Evolutionary conservation across 345 rosid genomes (phyloP), one percentile per base, ranked within the genome.

Genomic region (Gossypium stocksii): DNA sequence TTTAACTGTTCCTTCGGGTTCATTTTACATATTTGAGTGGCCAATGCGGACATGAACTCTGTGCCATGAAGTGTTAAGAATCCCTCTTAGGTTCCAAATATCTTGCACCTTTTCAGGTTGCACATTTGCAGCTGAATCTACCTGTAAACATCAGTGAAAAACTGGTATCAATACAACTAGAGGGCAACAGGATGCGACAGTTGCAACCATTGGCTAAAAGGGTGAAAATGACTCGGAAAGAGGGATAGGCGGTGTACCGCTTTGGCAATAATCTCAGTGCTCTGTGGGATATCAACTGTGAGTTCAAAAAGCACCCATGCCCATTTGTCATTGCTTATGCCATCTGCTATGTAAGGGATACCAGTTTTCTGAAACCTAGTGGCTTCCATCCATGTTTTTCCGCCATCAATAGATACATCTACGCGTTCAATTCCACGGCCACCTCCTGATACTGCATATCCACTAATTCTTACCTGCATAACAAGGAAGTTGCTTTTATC

Each of bases 361-460:
- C 89, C 95, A 69, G 81, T 77, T 80, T 86, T 87, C 79, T 94
- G 97, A 77, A 52, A 84, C 80, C 88, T 92, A 44, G 80, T 80
- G 44, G 97, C 93, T 82, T 94, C 97, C 67, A 85, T 74, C 97
- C 97, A 94, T 75, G 78, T 89, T 84, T 88, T 89, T 45, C 98
- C 95, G 61, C 98, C 97, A 80, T 94, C 95, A 3, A 89, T 59
- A 25, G 98, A 92, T 71, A 92, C 83, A 82, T 94, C 98, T 67
- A 94, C 86, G 77, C 98, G 85, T 84, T 94, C 98, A 75, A 94
- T 94, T 69, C 98, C 97, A 0, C 97, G 94, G 34, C 98, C 97
- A 76, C 98, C 97, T 85, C 98, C 97, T 60, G 97, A 87, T 59
- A 79, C 88, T 5, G 98, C 97, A 80, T 92, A 94, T 63, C 98